Evolutionary conservation across 2,329 filamentous ascomycete species (phyloP).

Genomic region (Monilinia vaccinii-corymbosi): DNA sequence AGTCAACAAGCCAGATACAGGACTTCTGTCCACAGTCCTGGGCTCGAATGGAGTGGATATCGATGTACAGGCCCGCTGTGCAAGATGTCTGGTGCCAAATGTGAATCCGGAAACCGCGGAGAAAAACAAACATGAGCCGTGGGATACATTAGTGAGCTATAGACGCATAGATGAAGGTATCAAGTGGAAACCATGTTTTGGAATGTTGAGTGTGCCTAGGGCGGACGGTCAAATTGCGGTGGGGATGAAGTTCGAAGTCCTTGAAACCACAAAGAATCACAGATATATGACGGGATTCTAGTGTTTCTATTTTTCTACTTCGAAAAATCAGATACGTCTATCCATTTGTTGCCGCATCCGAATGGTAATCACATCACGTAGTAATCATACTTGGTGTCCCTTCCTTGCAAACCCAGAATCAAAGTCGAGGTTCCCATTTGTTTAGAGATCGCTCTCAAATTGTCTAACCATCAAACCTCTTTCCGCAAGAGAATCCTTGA

Average conservation of each 20-base stretch:
- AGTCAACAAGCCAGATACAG: not conserved
- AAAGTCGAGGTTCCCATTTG: not conserved
- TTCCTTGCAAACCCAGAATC: not conserved
- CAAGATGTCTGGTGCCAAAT: slow-evolving; percentile 62
- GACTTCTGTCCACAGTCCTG: not conserved
- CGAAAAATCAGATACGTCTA: not conserved
- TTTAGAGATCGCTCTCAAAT: slow-evolving; percentile 45
- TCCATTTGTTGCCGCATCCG: not conserved
- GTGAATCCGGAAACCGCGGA: slow-evolving; percentile 43
- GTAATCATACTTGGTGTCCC: not conserved
- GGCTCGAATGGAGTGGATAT: slow-evolving; percentile 33
- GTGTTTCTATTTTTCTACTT: not conserved
- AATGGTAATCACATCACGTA: not conserved
- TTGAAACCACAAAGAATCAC: slow-evolving; percentile 48
- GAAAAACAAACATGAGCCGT: slow-evolving; percentile 39
- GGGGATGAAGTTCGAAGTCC: slow-evolving; percentile 49
- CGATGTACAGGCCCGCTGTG: slow-evolving; percentile 54
- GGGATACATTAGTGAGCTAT: slow-evolving; percentile 46
- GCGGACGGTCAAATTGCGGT: slow-evolving; percentile 45
- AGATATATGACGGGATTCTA: slow-evolving; percentile 36
- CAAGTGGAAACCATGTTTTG: slow-evolving; percentile 58
- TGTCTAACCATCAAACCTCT: slow-evolving; percentile 70
- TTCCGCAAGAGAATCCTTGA: slow-evolving; percentile 71
- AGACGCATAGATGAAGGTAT: slow-evolving; percentile 52
- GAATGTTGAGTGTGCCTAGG: slow-evolving; percentile 53